These are phyloP conservation scores for Cladosporium halotolerans DNA, from an alignment of 2,329 filamentous ascomycete genomes.

Conservation along the genomic window DNA sequence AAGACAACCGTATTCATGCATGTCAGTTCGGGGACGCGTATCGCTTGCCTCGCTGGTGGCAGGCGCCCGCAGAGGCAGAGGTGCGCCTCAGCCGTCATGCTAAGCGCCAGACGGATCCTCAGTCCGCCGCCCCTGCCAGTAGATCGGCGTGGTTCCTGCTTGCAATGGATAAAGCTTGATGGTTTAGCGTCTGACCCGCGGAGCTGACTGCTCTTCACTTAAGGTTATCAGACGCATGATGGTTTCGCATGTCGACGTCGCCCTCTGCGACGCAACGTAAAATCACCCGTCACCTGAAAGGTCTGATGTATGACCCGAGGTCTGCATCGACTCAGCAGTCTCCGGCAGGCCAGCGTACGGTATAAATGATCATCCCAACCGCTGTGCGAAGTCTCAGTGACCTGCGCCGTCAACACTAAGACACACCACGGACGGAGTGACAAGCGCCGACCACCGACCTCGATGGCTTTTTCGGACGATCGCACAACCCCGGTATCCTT, in stretches of 20 bases:
- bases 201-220: background rate
- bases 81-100: constrained; percentile 9
- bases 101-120: background rate
- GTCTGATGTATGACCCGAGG: too few species aligned
- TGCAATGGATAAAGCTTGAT: constrained; percentile 8
- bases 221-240: constrained; percentile 1
- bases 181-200: background rate
- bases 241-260: background rate
- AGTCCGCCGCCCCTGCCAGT: constrained; percentile 2
- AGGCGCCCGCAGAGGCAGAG: constrained; percentile 3
- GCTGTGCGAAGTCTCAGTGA: background rate
- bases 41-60: constrained; percentile 10
- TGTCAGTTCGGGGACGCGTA: constrained; percentile 12
- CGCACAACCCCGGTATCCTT: constrained; percentile 9
- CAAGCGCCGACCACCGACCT: constrained; percentile 9
- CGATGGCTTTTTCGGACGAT: constrained; percentile 2
- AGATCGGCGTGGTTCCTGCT: constrained; percentile 8
- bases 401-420: constrained; percentile 2
- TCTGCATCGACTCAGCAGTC: too few species aligned
- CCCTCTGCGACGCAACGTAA: background rate
- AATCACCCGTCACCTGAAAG: too few species aligned
- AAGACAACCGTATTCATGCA: constrained; percentile 10
- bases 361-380: background rate
- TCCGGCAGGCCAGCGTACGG: too few species aligned
- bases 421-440: constrained; percentile 5